These are phyloP conservation scores for Gossypium longicalyx DNA, from an alignment of 345 rosid species.

Conservation along the genomic window DNA sequence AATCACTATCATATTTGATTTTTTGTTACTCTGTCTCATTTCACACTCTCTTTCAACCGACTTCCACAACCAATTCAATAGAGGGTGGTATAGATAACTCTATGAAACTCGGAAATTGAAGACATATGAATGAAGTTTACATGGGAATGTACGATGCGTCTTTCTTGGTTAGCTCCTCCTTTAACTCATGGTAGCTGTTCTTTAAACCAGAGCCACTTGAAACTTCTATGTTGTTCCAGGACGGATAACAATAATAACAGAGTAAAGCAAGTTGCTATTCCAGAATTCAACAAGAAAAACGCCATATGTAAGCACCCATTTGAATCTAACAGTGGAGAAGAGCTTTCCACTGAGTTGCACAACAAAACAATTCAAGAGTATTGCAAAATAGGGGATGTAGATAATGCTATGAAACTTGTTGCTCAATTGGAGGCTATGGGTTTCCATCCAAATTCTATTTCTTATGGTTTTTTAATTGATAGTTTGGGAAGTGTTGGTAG, in stretches of 20 bases:
- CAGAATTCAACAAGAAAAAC: not conserved
- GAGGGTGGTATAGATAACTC: no score
- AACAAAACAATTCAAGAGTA: slow-evolving; percentile 39
- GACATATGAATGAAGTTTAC: slow-evolving; percentile 4
- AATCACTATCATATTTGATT: not conserved
- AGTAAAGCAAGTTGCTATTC: not conserved
- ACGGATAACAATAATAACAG: not conserved
- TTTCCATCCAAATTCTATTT: slow-evolving; percentile 29
- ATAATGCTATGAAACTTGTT: slow-evolving; percentile 47
- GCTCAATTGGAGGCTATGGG: slow-evolving; percentile 52
- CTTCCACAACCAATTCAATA: no score
- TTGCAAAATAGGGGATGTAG: slow-evolving; percentile 42
- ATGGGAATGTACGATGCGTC: not conserved
- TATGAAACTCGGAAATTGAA: not conserved
- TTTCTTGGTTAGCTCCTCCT: not conserved
- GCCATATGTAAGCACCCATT: not conserved
- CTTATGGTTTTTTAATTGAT: slow-evolving; percentile 45
- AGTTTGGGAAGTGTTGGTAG: slow-evolving; percentile 43
- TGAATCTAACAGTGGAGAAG: slow-evolving; percentile 20
- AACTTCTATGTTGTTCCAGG: not conserved
- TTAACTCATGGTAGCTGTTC: not conserved
- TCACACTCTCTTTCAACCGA: no score
- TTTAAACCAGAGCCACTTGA: not conserved
- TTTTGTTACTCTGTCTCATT: not conserved
- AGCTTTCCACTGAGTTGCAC: slow-evolving; percentile 30